Evolutionary conservation across 108 stramenopile species (phyloP), one percentile per base, ranked within the genome.

Genomic region (Aurantiochytrium sp.): DNA sequence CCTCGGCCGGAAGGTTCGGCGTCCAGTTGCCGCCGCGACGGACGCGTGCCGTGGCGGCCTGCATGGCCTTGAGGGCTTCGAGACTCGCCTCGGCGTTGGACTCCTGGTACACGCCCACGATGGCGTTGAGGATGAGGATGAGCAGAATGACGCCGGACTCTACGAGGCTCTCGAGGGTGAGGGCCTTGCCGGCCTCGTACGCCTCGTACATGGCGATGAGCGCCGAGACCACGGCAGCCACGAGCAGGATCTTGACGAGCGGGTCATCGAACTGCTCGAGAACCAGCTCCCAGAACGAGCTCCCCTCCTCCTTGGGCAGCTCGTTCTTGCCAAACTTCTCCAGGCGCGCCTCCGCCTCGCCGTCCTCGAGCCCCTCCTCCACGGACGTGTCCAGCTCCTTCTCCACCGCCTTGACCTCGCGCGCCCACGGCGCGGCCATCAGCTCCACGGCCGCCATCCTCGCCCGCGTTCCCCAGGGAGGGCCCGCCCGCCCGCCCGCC

Each of bases 41-140:
- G 5, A 93, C 93, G 60, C 60, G 45, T 43, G 90, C 87, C 18
- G 47, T 91, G 35, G 91, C 93, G 19, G 92, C 25, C 51, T 90
- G 88, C 55, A 93, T n/a, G n/a, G 71, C 49, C 21, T 60, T 91
- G 25, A 95, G 91, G 23, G 94, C 94, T 25, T 93, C 92, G 19
- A 95, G 88, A 3, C 92, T 87, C 59, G 93, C 58, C 91, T 94
- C 92, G 29, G 93, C 93, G 47, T 90, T 87, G 55, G 93, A 91
- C 72, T 95, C 94, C 60, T 87, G 87, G 51, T 42, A 59, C 29
- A 69, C 88, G 21, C 87, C 58, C 28, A 90, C 87, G 88, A 29
- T 53, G 23, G 87, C 87, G 60, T 90, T 90, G 45, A 90, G 90
- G 58, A 90, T 23, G 57, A 90, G 42, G n/a, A 90, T 90, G 88